Conservation (phyloP, 2,329 filamentous ascomycete species). For the Stagonosporopsis rhizophila region DNA sequence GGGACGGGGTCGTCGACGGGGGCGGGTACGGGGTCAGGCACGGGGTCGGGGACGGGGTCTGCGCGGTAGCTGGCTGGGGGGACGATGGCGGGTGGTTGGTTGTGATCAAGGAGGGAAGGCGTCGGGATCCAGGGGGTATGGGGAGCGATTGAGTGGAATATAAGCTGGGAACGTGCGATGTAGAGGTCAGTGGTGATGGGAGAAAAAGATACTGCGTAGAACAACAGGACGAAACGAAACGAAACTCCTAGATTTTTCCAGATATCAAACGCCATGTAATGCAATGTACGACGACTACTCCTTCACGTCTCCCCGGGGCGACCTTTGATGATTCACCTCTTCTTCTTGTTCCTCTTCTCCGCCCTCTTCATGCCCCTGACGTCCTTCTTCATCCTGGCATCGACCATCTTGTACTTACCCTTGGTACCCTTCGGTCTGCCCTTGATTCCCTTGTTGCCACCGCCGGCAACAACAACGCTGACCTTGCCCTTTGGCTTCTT, state of each 20-base stretch:
- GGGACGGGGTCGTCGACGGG: too few relatives aligned
- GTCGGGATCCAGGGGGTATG: too few relatives aligned
- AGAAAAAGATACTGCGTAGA: too few relatives aligned
- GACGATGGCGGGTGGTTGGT: too few relatives aligned
- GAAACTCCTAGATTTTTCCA: neutral
- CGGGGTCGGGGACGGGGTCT: neutral
- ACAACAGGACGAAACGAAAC: too few relatives aligned
- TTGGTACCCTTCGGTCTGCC: constrained; percentile 91
- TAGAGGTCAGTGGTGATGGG: too few relatives aligned
- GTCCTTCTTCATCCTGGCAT: constrained; percentile 96
- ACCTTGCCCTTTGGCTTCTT: constrained; percentile 86
- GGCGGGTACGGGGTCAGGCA: too few relatives aligned
- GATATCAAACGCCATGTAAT: constrained; percentile 14
- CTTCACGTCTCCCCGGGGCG: neutral
- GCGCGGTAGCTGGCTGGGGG: neutral
- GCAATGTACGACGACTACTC: neutral
- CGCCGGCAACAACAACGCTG: constrained; percentile 87
- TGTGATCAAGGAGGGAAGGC: too few relatives aligned
- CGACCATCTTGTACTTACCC: constrained; percentile 97
- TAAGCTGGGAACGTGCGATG: too few relatives aligned
- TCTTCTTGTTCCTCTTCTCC: constrained; percentile 81
- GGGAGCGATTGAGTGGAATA: too few relatives aligned
- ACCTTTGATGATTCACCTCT: constrained; percentile 54
- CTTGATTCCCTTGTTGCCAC: constrained; percentile 82
- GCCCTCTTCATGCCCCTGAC: constrained; percentile 82